These are phyloP conservation scores for Mycena metata DNA, from an alignment of 768 basidiomycete genomes.

Conservation along the genomic window DNA sequence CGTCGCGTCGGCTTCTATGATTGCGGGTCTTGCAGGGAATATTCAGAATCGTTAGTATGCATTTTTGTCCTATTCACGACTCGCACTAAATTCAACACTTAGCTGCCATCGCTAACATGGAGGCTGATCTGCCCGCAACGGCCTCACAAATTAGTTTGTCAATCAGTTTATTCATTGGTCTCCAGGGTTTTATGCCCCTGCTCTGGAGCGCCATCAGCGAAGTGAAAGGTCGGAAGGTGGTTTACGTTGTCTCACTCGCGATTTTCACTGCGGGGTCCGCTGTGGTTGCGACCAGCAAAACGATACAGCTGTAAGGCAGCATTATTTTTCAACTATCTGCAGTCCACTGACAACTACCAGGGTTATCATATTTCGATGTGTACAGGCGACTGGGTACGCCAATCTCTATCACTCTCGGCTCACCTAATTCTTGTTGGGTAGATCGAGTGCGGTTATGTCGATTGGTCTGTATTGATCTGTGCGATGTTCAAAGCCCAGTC, in stretches of 20 bases:
- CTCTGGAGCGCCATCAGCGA: slow-evolving; percentile 81
- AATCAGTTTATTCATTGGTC: slow-evolving; percentile 78
- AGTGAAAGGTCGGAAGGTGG: slow-evolving; percentile 79
- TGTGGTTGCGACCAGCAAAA: slow-evolving; percentile 67
- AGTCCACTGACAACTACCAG: slow-evolving; percentile 5
- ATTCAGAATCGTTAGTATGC: slow-evolving; percentile 72
- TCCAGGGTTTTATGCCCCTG: slow-evolving; percentile 78
- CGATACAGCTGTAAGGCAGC: slow-evolving; percentile 59
- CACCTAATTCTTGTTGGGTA: slow-evolving; percentile 44
- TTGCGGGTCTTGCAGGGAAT: slow-evolving; percentile 69
- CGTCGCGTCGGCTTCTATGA: slow-evolving; percentile 66
- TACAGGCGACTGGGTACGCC: slow-evolving; percentile 76
- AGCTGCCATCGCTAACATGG: slow-evolving; percentile 77
- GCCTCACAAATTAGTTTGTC: slow-evolving; percentile 74
- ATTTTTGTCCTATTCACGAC: neutral
- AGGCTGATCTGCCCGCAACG: slow-evolving; percentile 70
- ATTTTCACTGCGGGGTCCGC: slow-evolving; percentile 69
- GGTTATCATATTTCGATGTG: slow-evolving; percentile 76
- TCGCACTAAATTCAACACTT: slow-evolving; percentile 9
- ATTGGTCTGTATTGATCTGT: slow-evolving; percentile 55
- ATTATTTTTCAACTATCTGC: neutral
- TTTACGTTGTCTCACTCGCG: slow-evolving; percentile 66
- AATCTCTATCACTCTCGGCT: neutral
- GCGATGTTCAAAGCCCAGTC: neutral
- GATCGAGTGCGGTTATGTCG: slow-evolving; percentile 75